phyloP scores from a whole-genome alignment of 2,329 filamentous ascomycete species.

The Pseudocercospora musae region DNA sequence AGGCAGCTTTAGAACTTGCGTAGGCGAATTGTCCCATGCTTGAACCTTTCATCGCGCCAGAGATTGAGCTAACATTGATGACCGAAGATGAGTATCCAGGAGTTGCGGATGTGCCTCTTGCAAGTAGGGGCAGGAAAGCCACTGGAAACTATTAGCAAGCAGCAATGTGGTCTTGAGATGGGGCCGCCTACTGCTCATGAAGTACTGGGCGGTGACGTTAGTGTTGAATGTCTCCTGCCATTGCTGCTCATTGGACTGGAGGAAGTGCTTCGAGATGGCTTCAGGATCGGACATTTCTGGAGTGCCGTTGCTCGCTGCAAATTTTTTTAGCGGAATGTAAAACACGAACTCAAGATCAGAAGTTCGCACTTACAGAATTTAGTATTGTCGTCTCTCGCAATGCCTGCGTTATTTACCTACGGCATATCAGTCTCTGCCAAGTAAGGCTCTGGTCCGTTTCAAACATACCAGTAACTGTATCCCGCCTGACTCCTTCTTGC shows the following conservation, averaged over 20 bases:
- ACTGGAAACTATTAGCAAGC: slow-evolving; percentile 20
- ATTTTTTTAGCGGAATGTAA: too few species aligned
- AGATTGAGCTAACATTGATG: slow-evolving; percentile 54
- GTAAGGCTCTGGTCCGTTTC: too few species aligned
- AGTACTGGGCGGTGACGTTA: slow-evolving; percentile 52
- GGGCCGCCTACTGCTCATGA: slow-evolving; percentile 29
- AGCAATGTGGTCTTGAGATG: too few species aligned
- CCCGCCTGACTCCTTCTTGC: slow-evolving; percentile 39
- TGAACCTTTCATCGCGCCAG: slow-evolving; percentile 51
- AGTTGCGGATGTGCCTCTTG: slow-evolving; percentile 46
- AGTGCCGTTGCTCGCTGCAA: too few species aligned
- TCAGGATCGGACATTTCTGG: slow-evolving; percentile 36
- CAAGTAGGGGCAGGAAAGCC: slow-evolving; percentile 54
- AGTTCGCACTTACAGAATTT: too few species aligned
- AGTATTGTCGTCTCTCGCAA: too few species aligned
- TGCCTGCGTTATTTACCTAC: too few species aligned
- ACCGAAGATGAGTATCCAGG: slow-evolving; percentile 51
- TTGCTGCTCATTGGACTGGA: slow-evolving; percentile 45
- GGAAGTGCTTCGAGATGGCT: slow-evolving; percentile 51
- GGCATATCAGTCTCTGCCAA: too few species aligned
- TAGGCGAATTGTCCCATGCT: slow-evolving; percentile 53
- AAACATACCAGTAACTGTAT: too few species aligned
- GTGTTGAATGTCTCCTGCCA: slow-evolving; percentile 53
- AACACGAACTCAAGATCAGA: too few species aligned
- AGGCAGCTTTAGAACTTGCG: slow-evolving; percentile 50